Percentiles rank a stretch among this genome's conserved stretches.
Evolutionary conservation across 129 eudicot species (phyloP).

Genomic region (Cynara cardunculus): DNA sequence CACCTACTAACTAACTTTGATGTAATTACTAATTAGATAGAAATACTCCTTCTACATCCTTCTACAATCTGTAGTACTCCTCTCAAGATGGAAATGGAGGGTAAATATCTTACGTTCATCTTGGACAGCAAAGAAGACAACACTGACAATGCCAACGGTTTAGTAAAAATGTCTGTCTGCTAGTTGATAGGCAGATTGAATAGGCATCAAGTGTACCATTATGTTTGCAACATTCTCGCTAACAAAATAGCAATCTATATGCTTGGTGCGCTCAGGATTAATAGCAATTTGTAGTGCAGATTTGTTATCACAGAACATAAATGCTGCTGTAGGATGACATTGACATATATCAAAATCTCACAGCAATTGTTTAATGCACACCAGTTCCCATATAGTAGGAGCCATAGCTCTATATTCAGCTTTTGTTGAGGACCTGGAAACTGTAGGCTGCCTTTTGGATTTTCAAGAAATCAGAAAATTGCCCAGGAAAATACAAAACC

Average conservation of each 20-base stretch:
- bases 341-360: not conserved
- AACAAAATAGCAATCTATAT: not conserved
- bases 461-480: not conserved
- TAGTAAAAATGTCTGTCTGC: not conserved
- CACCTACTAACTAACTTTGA: not conserved
- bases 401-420: not conserved
- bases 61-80: not conserved
- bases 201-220: not conserved
- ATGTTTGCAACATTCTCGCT: not conserved
- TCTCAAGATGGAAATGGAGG: not conserved
- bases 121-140: not conserved
- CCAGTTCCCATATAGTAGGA: not conserved
- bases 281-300: not conserved
- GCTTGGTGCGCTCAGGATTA: not conserved
- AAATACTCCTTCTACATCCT: not conserved
- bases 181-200: not conserved
- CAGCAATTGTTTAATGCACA: not conserved
- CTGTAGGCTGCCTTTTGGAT: not conserved
- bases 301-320: not conserved
- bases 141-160: not conserved
- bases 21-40: not conserved
- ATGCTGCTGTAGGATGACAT: not conserved
- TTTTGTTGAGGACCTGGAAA: not conserved
- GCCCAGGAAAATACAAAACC: not conserved
- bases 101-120: not conserved